Evolutionary conservation across 2,329 filamentous ascomycete species (phyloP).

Genomic region (Fusarium miscanthi): DNA sequence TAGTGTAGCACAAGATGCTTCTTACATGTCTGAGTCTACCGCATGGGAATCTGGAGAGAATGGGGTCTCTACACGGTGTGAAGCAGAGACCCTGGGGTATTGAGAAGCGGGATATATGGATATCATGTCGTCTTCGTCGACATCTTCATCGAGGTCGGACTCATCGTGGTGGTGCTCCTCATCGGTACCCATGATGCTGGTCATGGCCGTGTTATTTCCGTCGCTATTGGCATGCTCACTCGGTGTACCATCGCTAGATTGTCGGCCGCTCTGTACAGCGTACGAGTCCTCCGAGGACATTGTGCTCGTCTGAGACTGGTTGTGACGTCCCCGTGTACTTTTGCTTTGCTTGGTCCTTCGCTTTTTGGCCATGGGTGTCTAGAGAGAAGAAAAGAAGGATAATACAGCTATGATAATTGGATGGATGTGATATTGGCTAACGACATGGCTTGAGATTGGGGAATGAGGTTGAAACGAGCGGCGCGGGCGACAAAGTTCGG

Average conservation of each 20-base stretch:
- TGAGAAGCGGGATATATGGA: constrained; percentile 57
- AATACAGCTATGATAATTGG: constrained; percentile 24
- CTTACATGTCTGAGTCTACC: constrained; percentile 54
- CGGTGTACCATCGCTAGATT: constrained; percentile 50
- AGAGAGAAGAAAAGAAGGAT: not conserved
- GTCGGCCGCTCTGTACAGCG: constrained; percentile 44
- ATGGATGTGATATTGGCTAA: constrained; percentile 21
- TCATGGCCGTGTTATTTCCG: constrained; percentile 52
- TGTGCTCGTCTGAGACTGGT: constrained; percentile 43
- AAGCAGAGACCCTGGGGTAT: constrained; percentile 52
- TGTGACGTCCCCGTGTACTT: constrained; percentile 39
- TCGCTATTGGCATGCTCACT: constrained; percentile 50
- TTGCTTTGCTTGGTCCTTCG: constrained; percentile 47
- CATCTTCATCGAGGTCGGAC: constrained; percentile 43
- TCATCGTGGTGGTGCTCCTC: constrained; percentile 47
- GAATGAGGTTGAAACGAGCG: constrained; percentile 30
- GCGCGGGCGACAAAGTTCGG: constrained; percentile 26
- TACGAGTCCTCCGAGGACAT: constrained; percentile 50
- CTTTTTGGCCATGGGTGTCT: constrained; percentile 51
- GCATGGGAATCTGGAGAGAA: constrained; percentile 45
- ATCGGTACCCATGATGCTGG: constrained; percentile 51
- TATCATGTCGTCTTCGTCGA: constrained; percentile 52
- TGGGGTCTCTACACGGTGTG: constrained; percentile 52
- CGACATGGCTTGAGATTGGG: constrained; percentile 38
- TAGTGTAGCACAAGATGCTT: not conserved